Conservation (phyloP, 148 eudicot genomes). For the Dianthus caryophyllus region DNA sequence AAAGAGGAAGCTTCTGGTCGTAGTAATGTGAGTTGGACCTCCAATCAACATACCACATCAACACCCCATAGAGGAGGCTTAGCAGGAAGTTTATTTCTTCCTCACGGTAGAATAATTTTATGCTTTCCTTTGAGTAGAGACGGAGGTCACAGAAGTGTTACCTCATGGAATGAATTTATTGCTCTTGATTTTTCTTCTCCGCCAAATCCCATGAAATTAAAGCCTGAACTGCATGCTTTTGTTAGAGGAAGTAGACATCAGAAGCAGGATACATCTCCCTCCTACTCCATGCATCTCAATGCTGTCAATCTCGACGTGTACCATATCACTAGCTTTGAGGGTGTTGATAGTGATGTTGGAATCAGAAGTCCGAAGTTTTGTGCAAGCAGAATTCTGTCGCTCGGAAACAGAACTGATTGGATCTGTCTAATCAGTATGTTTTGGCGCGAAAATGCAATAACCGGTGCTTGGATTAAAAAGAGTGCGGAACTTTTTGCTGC, state of each 20-base stretch:
- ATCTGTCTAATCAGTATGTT: constrained; percentile 55
- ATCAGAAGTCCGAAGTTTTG: constrained; percentile 27
- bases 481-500: constrained; percentile 71
- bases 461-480: constrained; percentile 63
- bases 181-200: constrained; percentile 59
- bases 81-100: constrained; percentile 51
- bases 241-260: constrained; percentile 26
- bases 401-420: constrained; percentile 34
- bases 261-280: constrained; percentile 35
- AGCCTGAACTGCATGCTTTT: constrained; percentile 28
- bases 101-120: constrained; percentile 63
- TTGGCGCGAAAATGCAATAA: constrained; percentile 59
- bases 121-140: constrained; percentile 53
- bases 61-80: constrained; percentile 29
- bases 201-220: constrained; percentile 29
- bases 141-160: constrained; percentile 37
- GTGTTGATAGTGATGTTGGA: constrained; percentile 23
- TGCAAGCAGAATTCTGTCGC: constrained; percentile 46
- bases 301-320: constrained; percentile 49
- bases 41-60: constrained; percentile 18
- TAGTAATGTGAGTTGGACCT: constrained; percentile 24
- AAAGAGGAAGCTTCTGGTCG: constrained; percentile 27
- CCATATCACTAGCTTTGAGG: constrained; percentile 31
- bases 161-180: constrained; percentile 69
- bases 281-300: constrained; percentile 56